Base-by-base conservation (phyloP, 2,329 filamentous ascomycete genomes). In the Sporothrix brasiliensis region DNA sequence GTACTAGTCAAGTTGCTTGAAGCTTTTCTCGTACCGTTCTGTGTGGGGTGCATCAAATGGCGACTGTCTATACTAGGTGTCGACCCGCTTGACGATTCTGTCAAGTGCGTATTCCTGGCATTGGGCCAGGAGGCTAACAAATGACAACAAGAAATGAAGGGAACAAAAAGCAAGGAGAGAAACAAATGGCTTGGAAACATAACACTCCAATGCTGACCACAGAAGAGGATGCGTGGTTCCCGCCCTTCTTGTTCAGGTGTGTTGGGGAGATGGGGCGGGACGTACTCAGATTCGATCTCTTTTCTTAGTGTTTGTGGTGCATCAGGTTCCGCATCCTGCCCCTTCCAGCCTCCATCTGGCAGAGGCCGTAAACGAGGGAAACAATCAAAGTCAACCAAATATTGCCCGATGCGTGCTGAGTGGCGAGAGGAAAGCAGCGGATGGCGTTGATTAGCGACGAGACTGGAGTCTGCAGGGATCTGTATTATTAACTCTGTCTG, bases 401-500 rank as follows among this genome's bases (percentile, higher is more conserved):
- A 19, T 49, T 16, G 44, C 44, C 44, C 44, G 44, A 49, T 19
- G 14, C 2, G 44, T 19, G 16, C 14, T 16, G 14, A 49, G 44
- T 53, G 50, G 50, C 7, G n/a, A 53, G 50, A 13, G n/a, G 3
- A 53, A 11, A 21, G 50, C 11, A 49, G 44, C 44, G 44, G 44
- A 14, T 14, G 44, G 44, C 44, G n/a, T 34, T 53, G 16, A 16
- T 41, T 14, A 11, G 34, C 19, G 56, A 14, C 34, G 54, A 6
- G 4, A 19, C 27, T 56, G 53, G n/a, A 13, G 11, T 56, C 53
- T 13, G 24, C 24, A 16, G 56, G n/a, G 34, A 60, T 41, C 34
- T 60, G 56, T 60, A 30, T 41, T 60, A 41, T 60, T 60, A 19
- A 16, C 11, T 34, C 56, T 10, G 56, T 34, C 52, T 54, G 14